Percentiles rank a stretch among this genome's conserved stretches.
Evolutionary conservation across 805 yeast species (phyloP).

Genomic region (Nakazawaea ishiwadae): DNA sequence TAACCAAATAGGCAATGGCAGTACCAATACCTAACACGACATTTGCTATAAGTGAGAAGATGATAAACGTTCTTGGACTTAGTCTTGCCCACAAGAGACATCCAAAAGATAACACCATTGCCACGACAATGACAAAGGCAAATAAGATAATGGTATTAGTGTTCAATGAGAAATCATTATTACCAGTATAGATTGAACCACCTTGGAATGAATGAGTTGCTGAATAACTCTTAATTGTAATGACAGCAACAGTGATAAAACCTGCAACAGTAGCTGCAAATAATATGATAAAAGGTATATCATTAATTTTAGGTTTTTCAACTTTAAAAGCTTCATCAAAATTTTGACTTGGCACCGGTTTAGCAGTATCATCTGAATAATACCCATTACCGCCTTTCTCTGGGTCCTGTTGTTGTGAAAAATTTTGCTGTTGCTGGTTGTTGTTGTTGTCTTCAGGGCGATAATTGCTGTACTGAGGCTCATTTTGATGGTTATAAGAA

Average conservation of each 20-base stretch:
- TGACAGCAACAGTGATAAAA: slow-evolving; percentile 64
- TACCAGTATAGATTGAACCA: slow-evolving; percentile 50
- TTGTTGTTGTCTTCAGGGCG: background rate
- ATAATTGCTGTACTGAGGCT: slow-evolving; percentile 8
- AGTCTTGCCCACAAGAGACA: slow-evolving; percentile 60
- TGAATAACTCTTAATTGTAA: slow-evolving; percentile 63
- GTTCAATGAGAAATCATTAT: slow-evolving; percentile 59
- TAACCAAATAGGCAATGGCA: slow-evolving; percentile 65
- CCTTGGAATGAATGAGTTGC: slow-evolving; percentile 53
- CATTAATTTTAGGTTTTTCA: slow-evolving; percentile 60
- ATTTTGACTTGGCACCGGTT: slow-evolving; percentile 21
- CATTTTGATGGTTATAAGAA: slow-evolving; percentile 6
- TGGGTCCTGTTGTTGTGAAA: slow-evolving; percentile 7
- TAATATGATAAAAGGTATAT: slow-evolving; percentile 63
- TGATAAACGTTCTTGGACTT: slow-evolving; percentile 64
- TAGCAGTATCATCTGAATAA: slow-evolving; percentile 14
- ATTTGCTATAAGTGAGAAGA: slow-evolving; percentile 62
- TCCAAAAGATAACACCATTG: slow-evolving; percentile 50
- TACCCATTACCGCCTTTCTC: slow-evolving; percentile 5
- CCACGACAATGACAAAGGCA: slow-evolving; percentile 57
- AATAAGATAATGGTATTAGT: slow-evolving; percentile 72
- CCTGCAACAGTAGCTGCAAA: slow-evolving; percentile 47
- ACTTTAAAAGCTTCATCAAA: slow-evolving; percentile 71
- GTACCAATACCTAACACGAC: slow-evolving; percentile 69
- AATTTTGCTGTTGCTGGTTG: background rate